Base-by-base conservation (phyloP, 2,329 filamentous ascomycete genomes). In the Cercospora canescens region DNA sequence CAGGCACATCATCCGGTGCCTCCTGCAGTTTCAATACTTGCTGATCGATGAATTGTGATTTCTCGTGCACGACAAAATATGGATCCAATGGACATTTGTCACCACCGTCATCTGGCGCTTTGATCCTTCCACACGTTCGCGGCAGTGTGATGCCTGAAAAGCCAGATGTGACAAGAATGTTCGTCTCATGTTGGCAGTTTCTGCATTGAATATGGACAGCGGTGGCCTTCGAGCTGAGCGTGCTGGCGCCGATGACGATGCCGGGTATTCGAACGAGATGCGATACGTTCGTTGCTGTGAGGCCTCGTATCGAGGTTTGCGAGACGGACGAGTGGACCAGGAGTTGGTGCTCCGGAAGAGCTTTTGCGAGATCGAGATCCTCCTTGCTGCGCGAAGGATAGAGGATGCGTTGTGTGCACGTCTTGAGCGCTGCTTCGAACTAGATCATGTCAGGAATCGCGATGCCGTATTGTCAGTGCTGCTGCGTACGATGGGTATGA, bases 21-120 rank as follows among this genome's bases (percentile, higher is more conserved):
- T 99, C 95, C 77, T 99, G 95, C 18, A 99, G 87, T 79, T 99
- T 99, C 77, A 99, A 91, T 67, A 99, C 92, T 79, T 99, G 95
- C 79, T 99, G 95, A 75, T 99, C 95, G 74, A 98, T 94, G 77
- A 99, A 99, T 69, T 89, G 88, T 39, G 92, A 97, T 78, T 91
- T 93, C 79, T 99, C 95, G 77, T 99, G 95, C 65, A 95, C 86
- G 64, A 99, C 93, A 74, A 95, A 96, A 81, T 97, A 99, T 16
- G 95, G 95, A 74, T 99, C 95, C 67, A 99, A 81, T 0, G 94
- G 94, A 74, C 95, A 99, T 73, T 90, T 89, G 52, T 96, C 92
- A 59, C 89, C 89, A 14, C 86, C 85, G 69, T 87, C 86, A 14
- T 72, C 72, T 6, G 74, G 74, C 12, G 67, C 71, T 34, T 75